Percentiles rank a stretch among this genome's conserved stretches.
These are phyloP conservation scores for Candida ulmi DNA, from an alignment of 805 yeast genomes.

Conservation along the genomic window DNA sequence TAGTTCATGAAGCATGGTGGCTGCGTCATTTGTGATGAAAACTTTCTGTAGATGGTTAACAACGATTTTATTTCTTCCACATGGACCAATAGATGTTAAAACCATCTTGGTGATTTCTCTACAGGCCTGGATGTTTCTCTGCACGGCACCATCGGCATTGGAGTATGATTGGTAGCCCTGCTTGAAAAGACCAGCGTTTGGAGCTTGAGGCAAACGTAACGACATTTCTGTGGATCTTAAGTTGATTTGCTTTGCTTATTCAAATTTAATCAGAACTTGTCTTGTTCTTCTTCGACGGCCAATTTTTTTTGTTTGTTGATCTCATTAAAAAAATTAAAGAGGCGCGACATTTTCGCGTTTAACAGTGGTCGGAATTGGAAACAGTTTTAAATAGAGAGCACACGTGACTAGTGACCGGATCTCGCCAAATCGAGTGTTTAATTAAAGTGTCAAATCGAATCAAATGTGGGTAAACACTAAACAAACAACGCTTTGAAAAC, in stretches of 20 bases:
- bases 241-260: no score
- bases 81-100: constrained; percentile 93
- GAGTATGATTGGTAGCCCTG: constrained; percentile 88
- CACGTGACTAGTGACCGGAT: no score
- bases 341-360: no score
- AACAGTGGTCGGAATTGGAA: no score
- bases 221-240: constrained; percentile 49
- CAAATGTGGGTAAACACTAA: no score
- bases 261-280: no score
- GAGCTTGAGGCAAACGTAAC: constrained; percentile 85
- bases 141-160: constrained; percentile 91
- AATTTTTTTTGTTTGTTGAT: background rate
- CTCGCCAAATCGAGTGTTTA: no score
- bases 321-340: background rate
- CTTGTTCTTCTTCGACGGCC: background rate
- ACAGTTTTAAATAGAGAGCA: no score
- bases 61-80: constrained; percentile 94
- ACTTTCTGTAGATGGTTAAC: constrained; percentile 84
- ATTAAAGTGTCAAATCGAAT: no score
- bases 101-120: constrained; percentile 90
- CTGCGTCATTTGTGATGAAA: constrained; percentile 95
- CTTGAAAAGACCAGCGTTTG: constrained; percentile 89
- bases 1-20: constrained; percentile 88
- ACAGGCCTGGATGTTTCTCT: constrained; percentile 89
- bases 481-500: no score